Base-by-base conservation (phyloP, 73 alveolate species). In the Tetrahymena borealis region DNA sequence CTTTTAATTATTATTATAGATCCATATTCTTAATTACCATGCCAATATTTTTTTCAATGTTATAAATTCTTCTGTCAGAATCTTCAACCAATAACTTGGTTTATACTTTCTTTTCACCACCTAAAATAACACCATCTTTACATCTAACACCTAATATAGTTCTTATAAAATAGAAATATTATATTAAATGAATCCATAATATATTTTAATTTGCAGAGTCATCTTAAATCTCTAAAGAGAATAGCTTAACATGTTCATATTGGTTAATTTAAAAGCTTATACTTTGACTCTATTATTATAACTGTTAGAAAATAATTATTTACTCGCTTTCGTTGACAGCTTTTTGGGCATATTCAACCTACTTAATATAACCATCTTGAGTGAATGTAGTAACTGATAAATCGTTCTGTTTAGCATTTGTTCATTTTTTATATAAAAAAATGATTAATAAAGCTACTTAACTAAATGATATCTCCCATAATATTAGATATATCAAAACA, bases 121-220 rank as follows among this genome's bases (percentile, higher is more conserved):
- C 98, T 90, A 98, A 91, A 7, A 98, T 96, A 35, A 98, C 97
- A 15, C 99, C 99, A 93, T 98, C 98, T 78, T 95, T 94, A 96
- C 99, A 98, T 32, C 94, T 92, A 16, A 97, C 97, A 91, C 99
- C 99, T 38, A 98, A 77, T 40, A 94, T 96, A 78, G 99, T 97
- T 91, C 99, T 95, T 78, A 94, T 39, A 38, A 43, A 39, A 35
- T 32, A 90, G 24, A 60, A 60, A 24, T 7, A 15, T 60, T 60
- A 60, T 13, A 5, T 18, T 60, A n/a, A n/a, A n/a, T n/a, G n/a
- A n/a, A n/a, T n/a, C n/a, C n/a, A n/a, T n/a, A n/a, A n/a, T n/a
- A n/a, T n/a, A n/a, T n/a, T n/a, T n/a, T n/a, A n/a, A n/a, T n/a
- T n/a, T n/a, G n/a, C n/a, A 24, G 38, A 60, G 28, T 24, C 2